Evolutionary conservation across 2,329 filamentous ascomycete species (phyloP), one percentile per base, ranked within the genome.

Genomic region (Tolypocladium cylindrosporum): DNA sequence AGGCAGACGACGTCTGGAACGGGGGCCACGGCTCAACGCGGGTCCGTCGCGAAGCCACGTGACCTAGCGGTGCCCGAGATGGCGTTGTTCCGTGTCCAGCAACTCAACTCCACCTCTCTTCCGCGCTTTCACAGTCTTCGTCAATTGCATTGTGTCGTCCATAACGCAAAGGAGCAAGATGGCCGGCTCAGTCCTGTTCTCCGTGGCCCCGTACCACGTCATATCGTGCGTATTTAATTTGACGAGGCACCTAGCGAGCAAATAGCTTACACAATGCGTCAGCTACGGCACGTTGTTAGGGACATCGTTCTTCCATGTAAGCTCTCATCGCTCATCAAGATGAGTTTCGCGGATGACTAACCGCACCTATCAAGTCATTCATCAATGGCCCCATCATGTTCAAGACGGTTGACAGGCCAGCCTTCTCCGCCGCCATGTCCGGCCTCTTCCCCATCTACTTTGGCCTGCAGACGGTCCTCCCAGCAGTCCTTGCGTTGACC

Each of bases 381-480:
- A 72, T 86, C 67, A 83, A 83, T 66, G 81, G 91, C 59, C 84
- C 91, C 56, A 78, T 92, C 57, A 86, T 90, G 66, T 96, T 88
- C 79, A 86, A 81, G 68, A 81, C 83, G 13, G 84, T 97, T 42
- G 85, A 90, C 34, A 85, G 90, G 34, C 84, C 90, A 0, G 85
- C 90, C 69, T 97, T 99, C 77, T 84, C 87, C 34, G 79, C 85
- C 21, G 82, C 97, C 39, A 93, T 97, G 74, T 81, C 85, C 63
- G 84, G 84, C 62, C 83, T 92, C 56, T 96, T 97, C 76, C 91
- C 91, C 40, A 80, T 90, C 66, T 99, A 96, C 79, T 97, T 97
- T 72, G 79, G 83, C 52, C 77, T 97, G 58, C 93, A 97, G 75
- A 86, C 90, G 4, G 79, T 81, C 7, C 77, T 93, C 1, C 90